Conservation (phyloP, 192 early-diverging fungal species). For the Umbelopsis sp. region DNA sequence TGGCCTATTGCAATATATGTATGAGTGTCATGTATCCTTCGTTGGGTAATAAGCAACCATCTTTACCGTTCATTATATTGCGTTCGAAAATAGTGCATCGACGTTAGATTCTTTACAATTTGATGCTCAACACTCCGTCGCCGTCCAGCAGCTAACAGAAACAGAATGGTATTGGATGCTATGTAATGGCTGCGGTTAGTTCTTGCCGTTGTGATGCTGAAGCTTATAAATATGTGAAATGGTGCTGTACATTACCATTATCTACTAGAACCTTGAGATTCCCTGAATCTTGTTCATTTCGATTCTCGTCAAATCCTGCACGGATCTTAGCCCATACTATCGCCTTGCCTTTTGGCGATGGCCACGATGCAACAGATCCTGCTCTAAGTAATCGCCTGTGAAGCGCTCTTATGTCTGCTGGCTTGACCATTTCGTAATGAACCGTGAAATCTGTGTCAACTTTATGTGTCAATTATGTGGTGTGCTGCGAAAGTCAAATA, state of each 20-base stretch:
- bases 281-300: neutral
- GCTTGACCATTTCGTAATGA: conserved; percentile 3
- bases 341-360: neutral
- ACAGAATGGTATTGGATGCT: conserved; percentile 14
- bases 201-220: too few species aligned
- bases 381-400: conserved; percentile 8
- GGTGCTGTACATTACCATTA: neutral
- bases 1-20: neutral
- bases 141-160: conserved; percentile 12
- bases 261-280: neutral
- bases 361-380: neutral
- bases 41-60: neutral
- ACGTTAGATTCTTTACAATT: conserved; percentile 19
- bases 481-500: too few species aligned
- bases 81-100: conserved; percentile 3
- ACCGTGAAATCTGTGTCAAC: neutral
- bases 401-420: neutral
- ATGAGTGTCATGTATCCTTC: neutral
- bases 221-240: neutral
- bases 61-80: conserved; percentile 9
- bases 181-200: neutral
- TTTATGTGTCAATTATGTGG: neutral
- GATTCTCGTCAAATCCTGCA: neutral
- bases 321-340: conserved; percentile 5
- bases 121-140: conserved; percentile 10